Percentiles rank a stretch among this genome's conserved stretches.
Evolutionary conservation across 495 filamentous ascomycete genomes (phyloP).

Genomic region (Aspergillus cristatus): DNA sequence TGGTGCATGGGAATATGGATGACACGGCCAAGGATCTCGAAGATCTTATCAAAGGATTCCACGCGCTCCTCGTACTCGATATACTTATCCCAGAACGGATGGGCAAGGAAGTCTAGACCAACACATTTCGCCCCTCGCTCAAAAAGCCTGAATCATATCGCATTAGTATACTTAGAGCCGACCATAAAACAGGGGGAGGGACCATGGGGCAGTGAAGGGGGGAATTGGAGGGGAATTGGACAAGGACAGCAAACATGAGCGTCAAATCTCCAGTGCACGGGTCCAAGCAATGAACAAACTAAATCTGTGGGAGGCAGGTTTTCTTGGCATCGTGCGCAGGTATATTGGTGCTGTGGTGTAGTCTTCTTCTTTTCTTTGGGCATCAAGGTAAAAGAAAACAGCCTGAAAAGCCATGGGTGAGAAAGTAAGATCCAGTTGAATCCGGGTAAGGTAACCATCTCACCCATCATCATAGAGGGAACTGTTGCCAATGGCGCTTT

Average conservation of each 20-base stretch:
- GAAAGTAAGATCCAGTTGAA: constrained; percentile 40
- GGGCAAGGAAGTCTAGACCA: constrained; percentile 86
- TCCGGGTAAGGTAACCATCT: constrained; percentile 40
- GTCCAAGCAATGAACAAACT: constrained; percentile 32
- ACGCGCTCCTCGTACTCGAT: constrained; percentile 90
- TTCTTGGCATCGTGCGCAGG: constrained; percentile 26
- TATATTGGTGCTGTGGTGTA: constrained; percentile 11
- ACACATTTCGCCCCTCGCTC: constrained; percentile 80
- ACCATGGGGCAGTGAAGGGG: constrained; percentile 16
- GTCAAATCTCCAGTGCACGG: constrained; percentile 28
- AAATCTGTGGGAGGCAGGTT: constrained; percentile 9
- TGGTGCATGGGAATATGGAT: constrained; percentile 95
- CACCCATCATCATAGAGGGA: constrained; percentile 45
- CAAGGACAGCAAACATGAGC: constrained; percentile 47
- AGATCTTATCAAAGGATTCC: constrained; percentile 79
- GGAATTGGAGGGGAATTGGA: constrained; percentile 19
- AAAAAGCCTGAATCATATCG: constrained; percentile 58
- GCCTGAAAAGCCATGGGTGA: constrained; percentile 50
- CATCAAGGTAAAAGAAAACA: constrained; percentile 33
- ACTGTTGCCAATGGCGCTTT: constrained; percentile 19
- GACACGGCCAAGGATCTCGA: constrained; percentile 73
- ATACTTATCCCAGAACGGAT: constrained; percentile 99
- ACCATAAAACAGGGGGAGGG: constrained; percentile 8
- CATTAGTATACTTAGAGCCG: constrained; percentile 22
- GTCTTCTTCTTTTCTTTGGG: constrained; percentile 20